These are phyloP conservation scores for Scedosporium apiospermum DNA, from an alignment of 2,329 filamentous ascomycete genomes.

Conservation along the genomic window DNA sequence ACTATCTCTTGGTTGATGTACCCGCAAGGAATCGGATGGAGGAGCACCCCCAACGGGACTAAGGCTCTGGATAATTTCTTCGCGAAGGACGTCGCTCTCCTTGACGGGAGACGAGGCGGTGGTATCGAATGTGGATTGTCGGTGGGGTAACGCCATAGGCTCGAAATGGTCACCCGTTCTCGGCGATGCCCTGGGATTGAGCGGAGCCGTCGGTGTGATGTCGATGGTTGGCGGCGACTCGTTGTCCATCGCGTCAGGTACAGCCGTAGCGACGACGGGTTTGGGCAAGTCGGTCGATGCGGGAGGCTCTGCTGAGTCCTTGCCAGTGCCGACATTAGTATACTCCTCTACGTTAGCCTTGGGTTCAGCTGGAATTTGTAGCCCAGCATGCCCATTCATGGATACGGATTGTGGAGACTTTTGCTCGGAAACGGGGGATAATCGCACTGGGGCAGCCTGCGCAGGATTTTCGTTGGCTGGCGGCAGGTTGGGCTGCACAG, in stretches of 20 bases:
- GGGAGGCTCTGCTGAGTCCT: background rate
- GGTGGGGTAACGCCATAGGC: conserved; percentile 25
- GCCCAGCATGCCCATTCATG: background rate
- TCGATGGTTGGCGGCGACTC: conserved; percentile 9
- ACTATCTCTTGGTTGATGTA: background rate
- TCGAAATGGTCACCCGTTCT: conserved; percentile 21
- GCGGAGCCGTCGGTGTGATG: conserved; percentile 32
- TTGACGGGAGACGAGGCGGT: conserved; percentile 45
- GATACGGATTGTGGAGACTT: background rate
- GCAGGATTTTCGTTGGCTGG: background rate
- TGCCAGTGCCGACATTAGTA: background rate
- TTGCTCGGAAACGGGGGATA: background rate
- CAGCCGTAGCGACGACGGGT: conserved; percentile 10
- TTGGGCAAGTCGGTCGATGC: background rate
- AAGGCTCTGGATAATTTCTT: conserved; percentile 66
- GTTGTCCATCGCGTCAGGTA: conserved; percentile 12
- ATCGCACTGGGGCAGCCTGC: background rate
- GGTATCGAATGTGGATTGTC: conserved; percentile 37
- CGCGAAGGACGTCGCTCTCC: conserved; percentile 61
- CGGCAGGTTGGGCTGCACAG: background rate
- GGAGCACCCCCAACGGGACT: conserved; percentile 32
- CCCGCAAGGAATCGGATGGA: background rate
- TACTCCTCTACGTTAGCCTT: background rate
- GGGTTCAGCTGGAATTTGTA: background rate
- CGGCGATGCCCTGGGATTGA: conserved; percentile 29